phyloP scores from a whole-genome alignment of 129 eudicot genomes.

The Lactuca sativa region DNA sequence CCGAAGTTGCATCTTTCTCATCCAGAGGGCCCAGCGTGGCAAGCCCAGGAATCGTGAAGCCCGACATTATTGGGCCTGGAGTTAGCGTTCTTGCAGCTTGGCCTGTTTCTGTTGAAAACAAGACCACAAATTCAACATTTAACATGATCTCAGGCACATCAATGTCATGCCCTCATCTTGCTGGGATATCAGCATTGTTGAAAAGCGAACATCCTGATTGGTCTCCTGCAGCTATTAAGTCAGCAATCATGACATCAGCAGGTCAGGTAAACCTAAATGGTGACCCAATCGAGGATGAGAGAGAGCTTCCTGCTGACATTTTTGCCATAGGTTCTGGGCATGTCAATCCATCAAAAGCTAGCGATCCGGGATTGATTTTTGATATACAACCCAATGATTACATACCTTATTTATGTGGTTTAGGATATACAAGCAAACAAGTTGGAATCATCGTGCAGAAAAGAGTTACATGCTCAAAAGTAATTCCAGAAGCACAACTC shows the following conservation, averaged over 20 bases:
- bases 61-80: constrained; percentile 40
- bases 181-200: constrained; percentile 39
- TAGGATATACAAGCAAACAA: constrained; percentile 34
- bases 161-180: constrained; percentile 49
- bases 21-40: constrained; percentile 40
- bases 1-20: constrained; percentile 32
- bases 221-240: constrained; percentile 45
- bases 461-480: constrained; percentile 26
- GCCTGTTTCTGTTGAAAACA: constrained; percentile 39
- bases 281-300: constrained; percentile 31
- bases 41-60: constrained; percentile 41
- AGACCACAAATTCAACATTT: constrained; percentile 31
- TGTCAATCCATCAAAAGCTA: constrained; percentile 35
- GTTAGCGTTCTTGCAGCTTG: constrained; percentile 44
- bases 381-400: constrained; percentile 33
- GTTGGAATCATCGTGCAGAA: constrained; percentile 27
- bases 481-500: constrained; percentile 32
- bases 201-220: constrained; percentile 41
- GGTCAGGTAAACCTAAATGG: constrained; percentile 7
- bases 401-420: constrained; percentile 39
- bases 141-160: constrained; percentile 42
- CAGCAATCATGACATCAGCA: constrained; percentile 43
- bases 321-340: constrained; percentile 41
- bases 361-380: constrained; percentile 39
- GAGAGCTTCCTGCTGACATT: constrained; percentile 26